A percentile compares a stretch with the other conserved stretches of the same genome.
Conservation (phyloP, 805 yeast genomes). For the Lipomyces kockii region DNA sequence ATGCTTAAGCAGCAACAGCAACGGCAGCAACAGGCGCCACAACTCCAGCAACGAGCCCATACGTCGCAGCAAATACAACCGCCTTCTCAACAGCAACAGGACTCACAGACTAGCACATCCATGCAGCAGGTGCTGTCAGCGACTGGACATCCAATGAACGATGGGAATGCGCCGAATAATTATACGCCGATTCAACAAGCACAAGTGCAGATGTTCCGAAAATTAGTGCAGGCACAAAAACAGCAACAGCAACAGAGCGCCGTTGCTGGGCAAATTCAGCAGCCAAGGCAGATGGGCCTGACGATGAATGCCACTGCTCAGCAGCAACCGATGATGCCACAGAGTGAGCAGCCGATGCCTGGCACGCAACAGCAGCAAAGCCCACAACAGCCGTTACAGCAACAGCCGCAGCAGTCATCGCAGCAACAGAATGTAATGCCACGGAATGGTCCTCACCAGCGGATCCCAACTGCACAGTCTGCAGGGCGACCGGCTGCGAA, state of each 20-base stretch:
- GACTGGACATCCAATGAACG: slow-evolving; percentile 1
- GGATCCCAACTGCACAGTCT: slow-evolving; percentile 16
- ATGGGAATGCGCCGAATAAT: neutral
- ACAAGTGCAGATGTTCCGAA: slow-evolving; percentile 12
- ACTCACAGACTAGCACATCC: slow-evolving; percentile 2
- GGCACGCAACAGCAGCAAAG: slow-evolving; percentile 23
- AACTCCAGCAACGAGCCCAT: slow-evolving; percentile 10
- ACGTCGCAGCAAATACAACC: slow-evolving; percentile 17
- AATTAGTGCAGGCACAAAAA: slow-evolving; percentile 19
- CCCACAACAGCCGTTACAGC: slow-evolving; percentile 18
- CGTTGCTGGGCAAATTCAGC: slow-evolving; percentile 12
- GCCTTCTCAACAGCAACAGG: slow-evolving; percentile 6
- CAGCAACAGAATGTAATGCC: slow-evolving; percentile 25
- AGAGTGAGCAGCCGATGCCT: slow-evolving; percentile 30
- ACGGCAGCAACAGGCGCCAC: slow-evolving; percentile 28
- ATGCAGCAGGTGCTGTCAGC: slow-evolving; percentile 4
- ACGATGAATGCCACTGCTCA: slow-evolving; percentile 31
- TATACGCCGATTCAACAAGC: slow-evolving; percentile 12
- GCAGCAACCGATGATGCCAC: slow-evolving; percentile 31
- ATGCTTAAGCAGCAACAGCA: slow-evolving; percentile 21
- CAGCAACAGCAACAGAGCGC: slow-evolving; percentile 16
- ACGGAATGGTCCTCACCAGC: slow-evolving; percentile 9
- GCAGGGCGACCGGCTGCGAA: slow-evolving; percentile 39
- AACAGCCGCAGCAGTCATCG: slow-evolving; percentile 16
- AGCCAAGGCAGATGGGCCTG: slow-evolving; percentile 25